phyloP scores from a whole-genome alignment of 2,329 filamentous ascomycete species.

The Penicillium hesseltinei region DNA sequence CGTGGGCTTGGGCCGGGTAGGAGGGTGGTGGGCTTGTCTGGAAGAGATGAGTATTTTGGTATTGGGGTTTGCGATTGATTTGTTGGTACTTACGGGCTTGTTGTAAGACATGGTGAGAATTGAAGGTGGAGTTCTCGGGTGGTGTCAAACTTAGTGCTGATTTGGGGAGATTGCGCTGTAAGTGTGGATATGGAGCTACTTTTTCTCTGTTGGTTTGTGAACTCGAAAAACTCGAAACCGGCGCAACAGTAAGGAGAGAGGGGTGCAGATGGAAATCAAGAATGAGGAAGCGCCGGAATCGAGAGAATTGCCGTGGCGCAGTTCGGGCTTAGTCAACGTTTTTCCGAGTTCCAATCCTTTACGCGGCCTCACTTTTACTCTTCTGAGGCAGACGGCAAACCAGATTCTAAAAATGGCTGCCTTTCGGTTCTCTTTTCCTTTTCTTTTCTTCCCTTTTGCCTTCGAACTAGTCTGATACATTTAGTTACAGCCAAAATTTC shows the following conservation, averaged over 20 bases:
- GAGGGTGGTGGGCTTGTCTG: constrained; percentile 39
- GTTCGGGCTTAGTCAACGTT: constrained; percentile 2
- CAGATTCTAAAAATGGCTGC: too few species aligned
- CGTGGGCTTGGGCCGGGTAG: constrained; percentile 36
- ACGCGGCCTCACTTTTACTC: neutral
- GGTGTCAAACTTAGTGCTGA: constrained; percentile 2
- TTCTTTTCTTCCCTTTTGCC: neutral
- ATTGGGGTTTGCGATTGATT: neutral
- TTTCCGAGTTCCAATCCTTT: neutral
- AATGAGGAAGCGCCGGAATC: neutral
- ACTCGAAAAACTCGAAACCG: neutral
- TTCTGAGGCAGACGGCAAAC: too few species aligned
- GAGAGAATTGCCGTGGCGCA: neutral
- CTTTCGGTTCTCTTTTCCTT: too few species aligned
- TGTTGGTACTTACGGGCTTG: constrained; percentile 30
- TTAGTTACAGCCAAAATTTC: neutral
- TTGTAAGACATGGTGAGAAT: constrained; percentile 31
- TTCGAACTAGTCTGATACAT: neutral
- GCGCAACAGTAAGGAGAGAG: neutral
- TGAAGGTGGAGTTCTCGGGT: constrained; percentile 9
- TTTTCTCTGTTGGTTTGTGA: neutral
- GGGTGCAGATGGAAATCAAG: neutral
- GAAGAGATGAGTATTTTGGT: neutral
- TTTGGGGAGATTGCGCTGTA: neutral
- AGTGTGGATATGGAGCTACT: neutral